These are phyloP conservation scores for Fomitopsis palustris DNA, from an alignment of 1,284 basidiomycete species.

Conservation along the genomic window DNA sequence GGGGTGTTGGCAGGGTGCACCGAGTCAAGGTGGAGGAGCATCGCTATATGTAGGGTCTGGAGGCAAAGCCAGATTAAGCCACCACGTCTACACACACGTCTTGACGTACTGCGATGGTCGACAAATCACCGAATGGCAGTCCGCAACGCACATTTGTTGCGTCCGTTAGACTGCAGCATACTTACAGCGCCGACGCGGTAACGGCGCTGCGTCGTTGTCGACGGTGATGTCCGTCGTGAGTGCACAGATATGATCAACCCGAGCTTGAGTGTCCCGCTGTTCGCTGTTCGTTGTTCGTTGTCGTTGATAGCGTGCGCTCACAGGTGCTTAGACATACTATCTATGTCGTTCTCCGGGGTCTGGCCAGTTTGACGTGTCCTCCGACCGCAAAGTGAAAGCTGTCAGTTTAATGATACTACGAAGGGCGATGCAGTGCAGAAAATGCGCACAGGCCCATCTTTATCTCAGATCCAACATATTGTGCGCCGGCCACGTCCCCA, in stretches of 20 bases:
- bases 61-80: not conserved
- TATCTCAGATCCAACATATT: not conserved
- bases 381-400: not conserved
- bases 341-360: not conserved
- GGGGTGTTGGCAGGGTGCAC: not conserved
- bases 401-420: not conserved
- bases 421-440: not conserved
- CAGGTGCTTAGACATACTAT: not conserved
- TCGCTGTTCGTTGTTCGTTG: not conserved
- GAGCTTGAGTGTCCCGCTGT: not conserved
- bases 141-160: conserved; percentile 5
- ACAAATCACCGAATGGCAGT: conserved; percentile 7
- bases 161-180: not conserved
- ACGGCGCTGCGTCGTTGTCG: conserved; percentile 4
- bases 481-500: not conserved
- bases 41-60: not conserved
- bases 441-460: not conserved
- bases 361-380: not conserved
- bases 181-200: conserved; percentile 5
- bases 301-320: not conserved
- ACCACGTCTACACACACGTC: conserved; percentile 1
- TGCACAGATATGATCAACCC: conserved; percentile 7
- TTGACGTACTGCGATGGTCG: not conserved
- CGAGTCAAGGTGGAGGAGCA: not conserved
- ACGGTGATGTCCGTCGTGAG: conserved; percentile 20